Base-by-base conservation (phyloP, 1,284 basidiomycete species). In the Neolentinus lepideus region DNA sequence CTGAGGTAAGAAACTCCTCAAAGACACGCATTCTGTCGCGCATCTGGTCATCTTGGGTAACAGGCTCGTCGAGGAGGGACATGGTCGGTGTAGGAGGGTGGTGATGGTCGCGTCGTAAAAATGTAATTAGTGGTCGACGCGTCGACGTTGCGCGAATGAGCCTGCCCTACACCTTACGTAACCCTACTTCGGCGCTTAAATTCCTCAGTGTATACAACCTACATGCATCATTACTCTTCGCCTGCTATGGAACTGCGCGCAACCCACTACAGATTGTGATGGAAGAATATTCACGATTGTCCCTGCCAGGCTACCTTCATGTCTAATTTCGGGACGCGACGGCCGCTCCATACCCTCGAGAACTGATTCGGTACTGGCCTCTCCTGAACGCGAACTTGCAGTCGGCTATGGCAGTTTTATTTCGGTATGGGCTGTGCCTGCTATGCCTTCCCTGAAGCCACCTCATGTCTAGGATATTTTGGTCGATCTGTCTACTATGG, bases 1-100 rank as follows among this genome's bases (percentile, higher is more conserved):
- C 88, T 27, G 88, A 84, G 62, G 88, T 85, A 21, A 98, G 80
- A 64, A 98, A 98, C 63, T 94, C 92, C 65, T 89, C 85, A 64
- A 97, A 94, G 54, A 88, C 77, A 64, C 90, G 84, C 52, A 84
- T 82, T 57, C 90, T 79, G 61, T 92, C 88, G 61, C 78, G 78
- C 72, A 89, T 79, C 52, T 85, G 78, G 62, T 90, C 89, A 75
- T 92, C 90, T 56, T 79, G 74, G 12, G 81, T 74, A 46, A 78
- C 64, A 21, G 78, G 74, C 54, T 84, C 81, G 67, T 84, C 78
- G 63, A 82, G 77, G 59, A 80, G 71, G 53, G 83, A 81, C 83
- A 86, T 87, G 54, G 56, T 53, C 29, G 59, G 55, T 45, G 58
- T 55, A 54, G 51, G 55, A 46, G 54, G 55, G 53, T 57, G 29